phyloP scores from a whole-genome alignment of 257 asterid genomes.

The Lantana camara region DNA sequence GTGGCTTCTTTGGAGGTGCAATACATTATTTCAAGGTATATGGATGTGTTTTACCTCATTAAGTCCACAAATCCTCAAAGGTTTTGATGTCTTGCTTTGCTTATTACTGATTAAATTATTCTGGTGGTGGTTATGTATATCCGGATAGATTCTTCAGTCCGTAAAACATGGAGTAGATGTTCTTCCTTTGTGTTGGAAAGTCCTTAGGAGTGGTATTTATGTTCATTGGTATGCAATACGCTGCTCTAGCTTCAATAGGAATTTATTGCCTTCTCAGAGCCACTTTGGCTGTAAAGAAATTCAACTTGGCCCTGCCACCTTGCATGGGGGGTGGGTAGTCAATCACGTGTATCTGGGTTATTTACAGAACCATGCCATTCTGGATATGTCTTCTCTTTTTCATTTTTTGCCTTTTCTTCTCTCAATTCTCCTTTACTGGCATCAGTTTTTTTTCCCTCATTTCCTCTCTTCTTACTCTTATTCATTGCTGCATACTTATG shows the following conservation, averaged over 20 bases:
- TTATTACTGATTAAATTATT: slow-evolving; percentile 17
- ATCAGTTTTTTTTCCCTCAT: not conserved
- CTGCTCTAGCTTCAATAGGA: not conserved
- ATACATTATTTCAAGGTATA: slow-evolving; percentile 96
- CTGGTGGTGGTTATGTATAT: not conserved
- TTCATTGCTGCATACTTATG: not conserved
- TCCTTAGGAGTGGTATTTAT: slow-evolving; percentile 6
- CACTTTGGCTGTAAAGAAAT: not conserved
- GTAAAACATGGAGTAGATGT: slow-evolving; percentile 5
- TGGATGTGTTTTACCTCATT: slow-evolving; percentile 8
- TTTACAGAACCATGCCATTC: not conserved
- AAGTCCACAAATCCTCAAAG: not conserved
- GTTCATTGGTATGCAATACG: slow-evolving; percentile 14
- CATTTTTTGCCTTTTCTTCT: not conserved
- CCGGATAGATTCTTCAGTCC: slow-evolving; percentile 1
- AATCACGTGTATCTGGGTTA: not conserved
- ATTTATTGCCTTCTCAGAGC: not conserved
- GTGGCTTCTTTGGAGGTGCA: slow-evolving; percentile 94
- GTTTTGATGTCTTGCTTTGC: slow-evolving; percentile 2
- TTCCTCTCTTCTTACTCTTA: not conserved
- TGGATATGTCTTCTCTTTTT: not conserved
- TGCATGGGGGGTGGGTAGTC: not conserved
- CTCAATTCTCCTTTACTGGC: not conserved
- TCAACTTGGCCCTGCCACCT: not conserved
- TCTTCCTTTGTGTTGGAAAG: not conserved